phyloP scores from a whole-genome alignment of 208 protist species.

The Chromosphaera perkinsii region DNA sequence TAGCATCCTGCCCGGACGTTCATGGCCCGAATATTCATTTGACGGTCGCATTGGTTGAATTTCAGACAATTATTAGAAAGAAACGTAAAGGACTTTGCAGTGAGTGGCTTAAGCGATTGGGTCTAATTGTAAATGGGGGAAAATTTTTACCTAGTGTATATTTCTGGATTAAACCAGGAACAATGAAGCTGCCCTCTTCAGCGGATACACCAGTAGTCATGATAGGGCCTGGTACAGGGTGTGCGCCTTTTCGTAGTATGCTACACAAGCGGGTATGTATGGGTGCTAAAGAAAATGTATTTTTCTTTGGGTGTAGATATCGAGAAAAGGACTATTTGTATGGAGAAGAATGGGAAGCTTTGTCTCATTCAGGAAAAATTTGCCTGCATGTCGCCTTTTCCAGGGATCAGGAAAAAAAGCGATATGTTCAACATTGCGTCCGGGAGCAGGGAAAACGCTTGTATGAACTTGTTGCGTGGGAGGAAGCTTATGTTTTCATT shows the following conservation, averaged over 20 bases:
- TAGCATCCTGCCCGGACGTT: conserved; percentile 22
- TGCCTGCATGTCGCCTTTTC: conserved; percentile 32
- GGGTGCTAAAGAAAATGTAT: neutral
- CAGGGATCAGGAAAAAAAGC: conserved; percentile 36
- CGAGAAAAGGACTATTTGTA: conserved; percentile 37
- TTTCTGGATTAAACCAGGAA: neutral
- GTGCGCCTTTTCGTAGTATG: neutral
- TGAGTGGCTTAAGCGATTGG: neutral
- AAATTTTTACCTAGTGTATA: no score
- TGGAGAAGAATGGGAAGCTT: conserved; percentile 16
- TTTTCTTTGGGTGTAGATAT: conserved; percentile 41
- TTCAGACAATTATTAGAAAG: conserved; percentile 6
- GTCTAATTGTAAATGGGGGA: neutral
- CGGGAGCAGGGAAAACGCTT: conserved; percentile 1
- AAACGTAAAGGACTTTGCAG: conserved; percentile 22
- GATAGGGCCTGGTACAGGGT: conserved; percentile 22
- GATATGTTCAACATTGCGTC: conserved; percentile 33
- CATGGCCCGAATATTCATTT: conserved; percentile 2
- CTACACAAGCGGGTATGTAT: neutral
- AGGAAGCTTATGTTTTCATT: conserved; percentile 3
- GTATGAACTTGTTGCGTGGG: neutral
- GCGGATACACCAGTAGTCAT: conserved; percentile 1
- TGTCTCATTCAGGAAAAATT: neutral
- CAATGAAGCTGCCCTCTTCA: conserved; percentile 2
- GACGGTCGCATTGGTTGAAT: neutral